Evolutionary conservation across 352 stramenopile genomes (phyloP).

Genomic region (Pythium myriotylum): DNA sequence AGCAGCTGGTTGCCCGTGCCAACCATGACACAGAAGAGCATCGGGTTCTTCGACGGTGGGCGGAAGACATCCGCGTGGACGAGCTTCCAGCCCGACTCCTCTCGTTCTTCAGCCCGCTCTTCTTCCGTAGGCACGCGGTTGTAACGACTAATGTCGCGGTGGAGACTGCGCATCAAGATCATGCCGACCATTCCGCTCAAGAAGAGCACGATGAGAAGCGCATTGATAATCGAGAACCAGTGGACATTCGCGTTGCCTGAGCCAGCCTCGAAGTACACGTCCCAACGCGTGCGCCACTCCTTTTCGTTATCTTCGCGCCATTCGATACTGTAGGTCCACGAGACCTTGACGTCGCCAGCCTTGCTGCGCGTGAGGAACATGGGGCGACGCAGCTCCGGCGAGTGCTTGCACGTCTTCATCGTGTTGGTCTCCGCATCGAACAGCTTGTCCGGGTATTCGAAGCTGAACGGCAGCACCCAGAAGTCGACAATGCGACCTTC

Average conservation of each 20-base stretch:
- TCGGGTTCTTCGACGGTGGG: constrained; percentile 93
- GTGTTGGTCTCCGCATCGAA: constrained; percentile 63
- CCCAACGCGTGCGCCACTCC: constrained; percentile 98
- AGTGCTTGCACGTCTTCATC: constrained; percentile 79
- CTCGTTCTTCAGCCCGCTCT: constrained; percentile 97
- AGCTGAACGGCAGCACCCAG: constrained; percentile 96
- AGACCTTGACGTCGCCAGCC: constrained; percentile 82
- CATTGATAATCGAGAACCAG: constrained; percentile 99
- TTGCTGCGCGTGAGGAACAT: constrained; percentile 88
- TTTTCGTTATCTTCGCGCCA: constrained; percentile 95
- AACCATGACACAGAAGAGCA: constrained; percentile 97
- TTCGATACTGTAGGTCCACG: constrained; percentile 98
- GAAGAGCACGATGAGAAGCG: constrained; percentile 99
- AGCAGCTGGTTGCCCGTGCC: constrained; percentile 98
- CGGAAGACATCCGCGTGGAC: constrained; percentile 99
- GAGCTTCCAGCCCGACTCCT: constrained; percentile 99
- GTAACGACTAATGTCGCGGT: constrained; percentile 98
- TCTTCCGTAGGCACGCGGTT: constrained; percentile 96
- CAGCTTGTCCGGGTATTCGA: constrained; percentile 91
- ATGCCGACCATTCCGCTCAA: constrained; percentile 98
- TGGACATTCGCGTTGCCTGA: constrained; percentile 95
- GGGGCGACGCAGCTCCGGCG: constrained; percentile 58
- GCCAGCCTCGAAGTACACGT: constrained; percentile 97
- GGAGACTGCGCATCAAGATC: constrained; percentile 98
- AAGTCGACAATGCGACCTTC: constrained; percentile 98